Evolutionary conservation across 2,329 filamentous ascomycete species (phyloP), one percentile per base, ranked within the genome.

Genomic region (Arthrinium phaeospermum): DNA sequence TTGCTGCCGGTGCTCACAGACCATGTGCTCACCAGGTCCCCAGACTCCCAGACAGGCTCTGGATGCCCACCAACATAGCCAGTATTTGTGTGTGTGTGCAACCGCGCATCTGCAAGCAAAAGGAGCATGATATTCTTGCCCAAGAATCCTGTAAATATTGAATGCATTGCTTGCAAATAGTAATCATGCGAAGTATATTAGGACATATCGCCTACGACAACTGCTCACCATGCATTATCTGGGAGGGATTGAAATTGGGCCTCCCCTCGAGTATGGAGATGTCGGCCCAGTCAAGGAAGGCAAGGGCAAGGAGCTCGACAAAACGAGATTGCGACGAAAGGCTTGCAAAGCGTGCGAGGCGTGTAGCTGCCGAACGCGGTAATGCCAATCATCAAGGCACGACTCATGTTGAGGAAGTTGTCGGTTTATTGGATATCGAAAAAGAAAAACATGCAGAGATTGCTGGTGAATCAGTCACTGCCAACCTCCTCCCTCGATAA

Each of bases 231-330:
- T 64, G 57, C 57, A 64, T 64, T 64, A 64, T n/a, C 34, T 64
- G 41, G 30, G 34, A 64, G 57, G 57, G 34, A 22, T 64, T 64
- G 57, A 41, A 41, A 64, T 64, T 64, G 57, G 30, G 57, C 22
- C 30, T 41, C 57, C 57, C 41, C 37, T 64, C 7, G 57, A 64
- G 57, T n/a, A 64, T 64, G 57, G 57, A 64, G n/a, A 64, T 41
- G 57, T n/a, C 22, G 34, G 57, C 57, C 57, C 34, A 22, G 19
- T 37, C 34, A 41, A 64, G 27, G 27, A 41, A 64, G 27, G 27
- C 27, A 30, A 30, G 27, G 57, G 57, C 30, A 64, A 41, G 57
- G 57, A 64, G 57, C 34, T 61, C 16, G 19, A 61, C 8, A 37
- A 64, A 64, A 57, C 27, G 27, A 57, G 19, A 37, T 24, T 64